Conservation (phyloP, 2,329 filamentous ascomycete species). For the Beauveria caledonica region DNA sequence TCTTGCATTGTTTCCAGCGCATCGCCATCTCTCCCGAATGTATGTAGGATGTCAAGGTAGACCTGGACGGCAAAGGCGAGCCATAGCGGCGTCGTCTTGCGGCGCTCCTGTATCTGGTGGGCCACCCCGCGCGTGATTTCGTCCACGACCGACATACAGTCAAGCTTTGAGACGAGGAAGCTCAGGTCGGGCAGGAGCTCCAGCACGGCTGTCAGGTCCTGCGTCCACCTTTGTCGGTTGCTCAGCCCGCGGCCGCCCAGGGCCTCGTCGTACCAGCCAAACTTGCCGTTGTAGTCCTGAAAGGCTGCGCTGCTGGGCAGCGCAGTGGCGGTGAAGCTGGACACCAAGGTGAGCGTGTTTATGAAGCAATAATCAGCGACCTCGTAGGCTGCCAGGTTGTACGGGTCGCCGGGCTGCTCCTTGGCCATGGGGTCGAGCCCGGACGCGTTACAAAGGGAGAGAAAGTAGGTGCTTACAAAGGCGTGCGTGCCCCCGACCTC, state of each 20-base stretch:
- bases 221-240: conserved; percentile 9
- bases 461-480: background rate
- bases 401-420: background rate
- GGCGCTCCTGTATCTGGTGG: background rate
- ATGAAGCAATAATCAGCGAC: background rate
- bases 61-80: conserved; percentile 14
- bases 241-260: background rate
- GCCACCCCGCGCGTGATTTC: conserved; percentile 15
- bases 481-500: background rate
- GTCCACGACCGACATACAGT: conserved; percentile 13
- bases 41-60: conserved; percentile 17
- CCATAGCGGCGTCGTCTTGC: conserved; percentile 11
- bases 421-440: conserved; percentile 7
- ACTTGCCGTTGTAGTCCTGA: conserved; percentile 15
- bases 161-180: conserved; percentile 10
- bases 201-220: conserved; percentile 13
- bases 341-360: conserved; percentile 10
- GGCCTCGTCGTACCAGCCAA: conserved; percentile 16
- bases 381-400: conserved; percentile 13
- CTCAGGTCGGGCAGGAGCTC: conserved; percentile 13
- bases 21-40: background rate
- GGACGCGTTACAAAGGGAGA: background rate
- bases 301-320: background rate
- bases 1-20: conserved; percentile 3
- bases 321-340: background rate